Base-by-base conservation (phyloP, 192 early-diverging fungal genomes). In the Podila verticillata region DNA sequence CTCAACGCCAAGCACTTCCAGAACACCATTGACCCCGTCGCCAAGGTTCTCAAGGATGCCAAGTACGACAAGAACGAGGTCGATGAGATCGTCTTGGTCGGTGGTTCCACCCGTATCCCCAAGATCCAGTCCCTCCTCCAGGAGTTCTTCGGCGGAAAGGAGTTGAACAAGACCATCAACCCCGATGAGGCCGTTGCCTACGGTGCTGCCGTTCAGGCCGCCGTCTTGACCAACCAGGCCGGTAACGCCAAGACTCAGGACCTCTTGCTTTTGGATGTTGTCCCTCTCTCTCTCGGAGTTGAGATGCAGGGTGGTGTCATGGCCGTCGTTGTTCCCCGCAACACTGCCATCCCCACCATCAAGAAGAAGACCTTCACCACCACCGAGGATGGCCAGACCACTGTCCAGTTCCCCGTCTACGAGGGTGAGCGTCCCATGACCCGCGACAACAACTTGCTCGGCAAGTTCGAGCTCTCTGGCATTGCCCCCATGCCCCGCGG, bases 311-410 rank as follows among this genome's bases (percentile, higher is more conserved):
- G 97, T 77, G 98, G 98, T 85, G 96, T 98, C 88, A 97, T 99
- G 96, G 97, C 96, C 67, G 83, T 94, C 58, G 90, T 99, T 68
- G 97, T 98, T 90, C 94, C 94, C 90, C 94, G 96, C 70, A 99
- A 98, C 92, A 98, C 96, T 77, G 96, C 96, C 61, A 90, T 98
- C 67, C 96, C 97, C 56, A 94, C 94, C 88, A 98, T 98, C 89
- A 97, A 98, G 93, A 95, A 95, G 49, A 94, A 99, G 87, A 91
- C 91, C 79, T 99, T 98, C 92, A 97, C 98, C 78, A 99, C 98
- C 77, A 96, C 94, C 88, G 88, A 91, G 82, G 96, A 98, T 90
- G 98, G 97, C 91, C 98, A 99, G 88, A 95, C 96, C 71, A 95
- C 93, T 83, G 98, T 99, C 75, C 87, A 94, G 72, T 97, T 99